Conservation (phyloP, 176 grass and related monocot species). For the Cenchrus purpureus region DNA sequence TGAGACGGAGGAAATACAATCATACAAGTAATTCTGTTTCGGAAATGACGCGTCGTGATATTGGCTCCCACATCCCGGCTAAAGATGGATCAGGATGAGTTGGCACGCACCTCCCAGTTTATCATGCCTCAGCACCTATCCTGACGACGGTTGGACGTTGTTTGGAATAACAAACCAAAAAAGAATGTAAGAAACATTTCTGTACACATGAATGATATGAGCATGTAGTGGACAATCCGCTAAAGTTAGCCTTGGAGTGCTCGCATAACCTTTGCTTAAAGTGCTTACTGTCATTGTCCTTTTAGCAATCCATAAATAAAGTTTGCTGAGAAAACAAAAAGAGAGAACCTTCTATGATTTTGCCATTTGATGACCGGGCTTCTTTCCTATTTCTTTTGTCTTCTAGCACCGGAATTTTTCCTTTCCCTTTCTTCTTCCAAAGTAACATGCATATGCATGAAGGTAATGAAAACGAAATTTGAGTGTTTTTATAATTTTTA, state of each 20-base stretch:
- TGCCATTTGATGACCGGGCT: no score
- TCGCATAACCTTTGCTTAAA: background rate
- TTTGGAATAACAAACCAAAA: conserved; percentile 10
- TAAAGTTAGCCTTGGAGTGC: conserved; percentile 5
- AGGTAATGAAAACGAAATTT: background rate
- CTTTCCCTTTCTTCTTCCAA: background rate
- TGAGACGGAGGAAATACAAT: background rate
- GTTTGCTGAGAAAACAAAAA: background rate
- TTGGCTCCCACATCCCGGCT: background rate
- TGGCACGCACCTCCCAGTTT: conserved; percentile 1
- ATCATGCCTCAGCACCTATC: conserved; percentile 18
- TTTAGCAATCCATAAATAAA: background rate
- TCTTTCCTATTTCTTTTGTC: no score
- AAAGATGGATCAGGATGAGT: conserved; percentile 24
- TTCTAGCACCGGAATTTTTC: background rate
- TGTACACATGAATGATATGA: conserved; percentile 18
- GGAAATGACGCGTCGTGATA: background rate
- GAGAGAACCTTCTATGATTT: background rate
- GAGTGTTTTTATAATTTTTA: background rate
- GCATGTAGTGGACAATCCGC: background rate
- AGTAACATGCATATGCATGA: background rate
- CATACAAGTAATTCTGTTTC: background rate
- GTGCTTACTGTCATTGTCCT: background rate
- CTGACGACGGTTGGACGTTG: conserved; percentile 4
- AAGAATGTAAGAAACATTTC: background rate